Evolutionary conservation across 768 basidiomycete genomes (phyloP).

Genomic region (Asterophora parasitica): DNA sequence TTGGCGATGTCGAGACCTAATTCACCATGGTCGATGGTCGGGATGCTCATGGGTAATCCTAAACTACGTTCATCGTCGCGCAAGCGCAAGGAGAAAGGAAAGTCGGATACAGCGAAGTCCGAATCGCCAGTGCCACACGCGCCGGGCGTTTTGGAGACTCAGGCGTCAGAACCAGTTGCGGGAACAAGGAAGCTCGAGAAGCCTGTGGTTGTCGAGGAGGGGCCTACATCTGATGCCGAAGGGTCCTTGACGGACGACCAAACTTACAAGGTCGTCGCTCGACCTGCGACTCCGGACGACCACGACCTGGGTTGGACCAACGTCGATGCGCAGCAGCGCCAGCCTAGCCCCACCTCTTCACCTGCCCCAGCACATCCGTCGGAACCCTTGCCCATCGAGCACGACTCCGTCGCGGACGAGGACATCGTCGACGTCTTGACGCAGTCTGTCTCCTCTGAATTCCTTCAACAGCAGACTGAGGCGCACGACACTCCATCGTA

Average conservation of each 20-base stretch:
- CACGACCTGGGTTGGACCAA: slow-evolving; percentile 10
- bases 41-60: slow-evolving; percentile 13
- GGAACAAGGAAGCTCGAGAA: not conserved
- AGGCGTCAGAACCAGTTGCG: not conserved
- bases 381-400: not conserved
- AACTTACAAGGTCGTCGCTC: not conserved
- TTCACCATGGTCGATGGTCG: slow-evolving; percentile 16
- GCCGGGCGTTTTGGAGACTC: not conserved
- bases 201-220: not conserved
- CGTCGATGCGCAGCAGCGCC: slow-evolving; percentile 1
- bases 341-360: not conserved
- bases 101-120: not conserved
- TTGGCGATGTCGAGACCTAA: slow-evolving; percentile 7
- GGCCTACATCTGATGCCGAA: not conserved
- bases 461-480: slow-evolving; percentile 4
- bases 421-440: slow-evolving; percentile 10
- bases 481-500: not conserved
- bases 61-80: slow-evolving; percentile 9
- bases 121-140: not conserved
- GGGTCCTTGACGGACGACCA: slow-evolving; percentile 5
- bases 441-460: slow-evolving; percentile 6
- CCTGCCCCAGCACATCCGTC: not conserved
- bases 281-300: not conserved
- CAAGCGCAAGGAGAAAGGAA: slow-evolving; percentile 5
- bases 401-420: not conserved